A percentile compares a stretch with the other conserved stretches of the same genome.
Conservation (phyloP, 2,329 filamentous ascomycete species). For the Coniochaeta sp. region DNA sequence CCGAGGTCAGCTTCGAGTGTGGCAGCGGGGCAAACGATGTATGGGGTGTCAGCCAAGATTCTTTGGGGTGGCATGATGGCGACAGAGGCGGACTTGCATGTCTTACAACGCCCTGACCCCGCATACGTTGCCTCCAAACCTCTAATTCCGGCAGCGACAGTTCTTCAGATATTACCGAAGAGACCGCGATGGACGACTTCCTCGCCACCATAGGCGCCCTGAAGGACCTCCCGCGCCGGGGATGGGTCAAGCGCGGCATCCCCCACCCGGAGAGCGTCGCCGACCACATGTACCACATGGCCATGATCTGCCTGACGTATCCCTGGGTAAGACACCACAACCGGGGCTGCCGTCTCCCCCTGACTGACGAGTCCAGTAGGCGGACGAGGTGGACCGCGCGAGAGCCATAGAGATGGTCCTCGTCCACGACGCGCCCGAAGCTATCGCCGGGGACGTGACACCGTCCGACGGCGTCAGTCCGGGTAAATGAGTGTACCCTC, state of each 20-base stretch:
- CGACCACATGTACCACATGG: neutral
- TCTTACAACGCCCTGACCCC: too few relatives aligned
- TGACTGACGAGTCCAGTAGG: neutral
- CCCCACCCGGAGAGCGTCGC: neutral
- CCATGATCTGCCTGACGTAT: neutral
- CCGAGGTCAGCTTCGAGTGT: too few relatives aligned
- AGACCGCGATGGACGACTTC: neutral
- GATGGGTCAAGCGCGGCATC: neutral
- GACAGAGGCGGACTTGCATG: too few relatives aligned
- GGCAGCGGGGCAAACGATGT: too few relatives aligned
- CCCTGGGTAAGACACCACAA: neutral
- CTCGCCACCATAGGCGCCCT: neutral
- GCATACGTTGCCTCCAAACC: neutral
- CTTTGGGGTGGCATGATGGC: too few relatives aligned
- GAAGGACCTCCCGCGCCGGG: neutral
- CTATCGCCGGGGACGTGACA: neutral
- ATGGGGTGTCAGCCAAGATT: too few relatives aligned
- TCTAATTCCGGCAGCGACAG: too few relatives aligned
- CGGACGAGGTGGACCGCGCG: neutral
- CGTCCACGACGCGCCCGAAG: neutral
- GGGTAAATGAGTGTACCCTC: neutral
- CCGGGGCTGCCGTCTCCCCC: neutral
- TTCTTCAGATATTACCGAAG: neutral
- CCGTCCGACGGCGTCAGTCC: neutral
- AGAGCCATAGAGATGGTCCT: neutral